Conservation (phyloP, 106 monocot species). For the Dendrobium officinale region DNA sequence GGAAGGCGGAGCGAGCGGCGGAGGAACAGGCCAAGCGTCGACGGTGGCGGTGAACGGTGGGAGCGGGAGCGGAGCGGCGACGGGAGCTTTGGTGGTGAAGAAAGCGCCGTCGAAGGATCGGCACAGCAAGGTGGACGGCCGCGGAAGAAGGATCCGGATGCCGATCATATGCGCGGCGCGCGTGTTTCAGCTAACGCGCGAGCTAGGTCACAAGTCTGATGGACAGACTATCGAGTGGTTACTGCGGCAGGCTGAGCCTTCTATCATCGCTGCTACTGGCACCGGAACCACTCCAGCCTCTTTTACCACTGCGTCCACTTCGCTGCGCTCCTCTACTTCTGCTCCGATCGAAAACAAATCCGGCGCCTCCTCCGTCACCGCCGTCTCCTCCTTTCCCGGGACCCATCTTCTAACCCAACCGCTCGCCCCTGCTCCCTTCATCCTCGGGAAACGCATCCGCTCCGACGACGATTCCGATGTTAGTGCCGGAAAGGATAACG, state of each 20-base stretch:
- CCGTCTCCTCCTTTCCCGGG: slow-evolving; percentile 32
- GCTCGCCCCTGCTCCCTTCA: slow-evolving; percentile 30
- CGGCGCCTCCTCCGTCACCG: slow-evolving; percentile 33
- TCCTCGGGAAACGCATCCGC: slow-evolving; percentile 43
- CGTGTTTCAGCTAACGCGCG: slow-evolving; percentile 22
- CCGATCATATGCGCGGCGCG: slow-evolving; percentile 31
- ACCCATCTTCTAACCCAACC: slow-evolving; percentile 10
- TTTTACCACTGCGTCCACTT: slow-evolving; percentile 23
- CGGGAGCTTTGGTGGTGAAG: slow-evolving; percentile 2
- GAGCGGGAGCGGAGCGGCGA: background rate
- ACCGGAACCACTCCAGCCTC: slow-evolving; percentile 37
- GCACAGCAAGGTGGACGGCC: slow-evolving; percentile 35
- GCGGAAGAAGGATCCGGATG: slow-evolving; percentile 37
- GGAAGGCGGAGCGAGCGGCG: background rate
- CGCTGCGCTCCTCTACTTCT: slow-evolving; percentile 39
- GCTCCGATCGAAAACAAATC: slow-evolving; percentile 49
- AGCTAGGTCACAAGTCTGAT: slow-evolving; percentile 27
- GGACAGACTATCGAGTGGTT: slow-evolving; percentile 32
- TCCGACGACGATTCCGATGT: slow-evolving; percentile 20
- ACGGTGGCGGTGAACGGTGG: background rate
- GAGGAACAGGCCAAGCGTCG: background rate
- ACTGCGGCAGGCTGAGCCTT: slow-evolving; percentile 37
- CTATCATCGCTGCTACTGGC: slow-evolving; percentile 42
- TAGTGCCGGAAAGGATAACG: background rate
- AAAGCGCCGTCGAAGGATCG: slow-evolving; percentile 38